Percentiles rank a stretch among this genome's conserved stretches.
Conservation (phyloP, 768 basidiomycete genomes). For the Hirschioporus abietinus region DNA sequence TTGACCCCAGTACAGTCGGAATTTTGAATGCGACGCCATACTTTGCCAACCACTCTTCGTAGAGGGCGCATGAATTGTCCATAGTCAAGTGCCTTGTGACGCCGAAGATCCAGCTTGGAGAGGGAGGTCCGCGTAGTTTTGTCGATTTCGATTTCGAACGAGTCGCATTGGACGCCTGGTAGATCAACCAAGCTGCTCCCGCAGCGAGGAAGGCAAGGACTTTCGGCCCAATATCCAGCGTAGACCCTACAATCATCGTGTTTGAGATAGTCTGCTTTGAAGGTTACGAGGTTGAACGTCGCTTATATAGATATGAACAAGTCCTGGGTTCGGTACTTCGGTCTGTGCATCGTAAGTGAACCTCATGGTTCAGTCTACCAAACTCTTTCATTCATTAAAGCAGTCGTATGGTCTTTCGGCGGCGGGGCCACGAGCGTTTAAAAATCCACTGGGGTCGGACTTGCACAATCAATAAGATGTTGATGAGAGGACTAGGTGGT, state of each 20-base stretch:
- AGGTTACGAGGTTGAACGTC: too few relatives aligned
- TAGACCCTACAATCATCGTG: neutral
- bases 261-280: neutral
- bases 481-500: neutral
- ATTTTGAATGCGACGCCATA: constrained; percentile 41
- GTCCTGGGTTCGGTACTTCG: neutral
- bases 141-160: neutral
- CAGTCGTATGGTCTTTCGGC: neutral
- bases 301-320: neutral
- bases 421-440: neutral
- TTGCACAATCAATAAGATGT: neutral
- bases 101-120: constrained; percentile 39
- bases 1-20: neutral
- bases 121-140: constrained; percentile 31
- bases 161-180: neutral
- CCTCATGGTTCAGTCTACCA: neutral
- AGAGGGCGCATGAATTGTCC: constrained; percentile 27
- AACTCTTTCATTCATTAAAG: neutral
- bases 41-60: constrained; percentile 41
- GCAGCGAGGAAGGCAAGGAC: neutral
- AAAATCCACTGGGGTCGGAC: neutral
- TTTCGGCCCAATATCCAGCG: neutral
- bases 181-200: neutral
- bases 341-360: neutral
- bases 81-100: constrained; percentile 23